Evolutionary conservation across 257 asterid species (phyloP), one percentile per base, ranked within the genome.

Genomic region (Rhazya stricta): DNA sequence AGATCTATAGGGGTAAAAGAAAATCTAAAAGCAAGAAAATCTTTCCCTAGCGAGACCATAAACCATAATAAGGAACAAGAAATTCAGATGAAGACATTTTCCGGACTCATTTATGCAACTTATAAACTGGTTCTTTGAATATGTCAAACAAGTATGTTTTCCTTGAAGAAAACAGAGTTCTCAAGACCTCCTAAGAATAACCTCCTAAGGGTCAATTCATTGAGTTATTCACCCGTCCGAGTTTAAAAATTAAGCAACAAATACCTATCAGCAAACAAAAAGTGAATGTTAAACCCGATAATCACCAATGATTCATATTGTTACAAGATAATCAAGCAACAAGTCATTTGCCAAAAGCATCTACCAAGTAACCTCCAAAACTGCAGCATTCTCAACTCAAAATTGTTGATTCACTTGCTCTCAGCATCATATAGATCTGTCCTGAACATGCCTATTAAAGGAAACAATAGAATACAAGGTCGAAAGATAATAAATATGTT

Each of bases 391-490:
- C 74, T 45, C 57, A 58, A 16, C 46, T 39, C 19, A 54, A 6
- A 25, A 13, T 60, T 10, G 36, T 2, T 11, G 30, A 60, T 43
- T 85, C 83, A 85, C 83, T 85, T 85, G 86, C 88, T 82, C 74
- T 85, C 88, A 37, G 69, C 54, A 39, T 85, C 88, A 76, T 85
- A 85, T 0, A 85, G 34, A 61, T 82, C 84, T 10, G 88, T 37
- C 45, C 86, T 85, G 82, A 45, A 80, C 43, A 81, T 48, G 60
- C 34, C 54, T n/a, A 41, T 82, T 63, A 82, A 83, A 85, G 79
- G 65, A 73, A 77, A 71, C 27, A 69, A 54, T 7, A 63, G 0
- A 63, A 37, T 4, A 73, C 16, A 45, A 72, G 51, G 25, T 15
- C 63, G 73, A 21, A 48, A 73, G 39, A 74, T 25, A 69, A 32